These are phyloP conservation scores for Phragmites australis DNA, from an alignment of 176 grass and related monocot genomes.

Conservation along the genomic window DNA sequence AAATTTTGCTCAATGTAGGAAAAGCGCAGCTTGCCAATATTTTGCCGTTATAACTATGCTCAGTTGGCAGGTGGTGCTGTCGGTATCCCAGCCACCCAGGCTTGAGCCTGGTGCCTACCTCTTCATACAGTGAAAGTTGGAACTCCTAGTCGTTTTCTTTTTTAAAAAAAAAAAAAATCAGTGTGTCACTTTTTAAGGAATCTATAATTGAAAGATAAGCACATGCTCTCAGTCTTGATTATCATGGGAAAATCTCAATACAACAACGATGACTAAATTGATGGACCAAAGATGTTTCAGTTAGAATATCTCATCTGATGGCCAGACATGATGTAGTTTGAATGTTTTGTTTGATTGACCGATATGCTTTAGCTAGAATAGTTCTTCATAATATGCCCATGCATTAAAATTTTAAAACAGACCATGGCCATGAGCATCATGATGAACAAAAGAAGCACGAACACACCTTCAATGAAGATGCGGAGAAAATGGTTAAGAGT, in stretches of 20 bases:
- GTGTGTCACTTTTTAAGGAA: neutral
- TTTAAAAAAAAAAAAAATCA: neutral
- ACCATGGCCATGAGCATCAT: conserved; percentile 62
- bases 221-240: neutral
- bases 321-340: conserved; percentile 16
- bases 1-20: conserved; percentile 5
- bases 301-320: conserved; percentile 9
- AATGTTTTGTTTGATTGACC: conserved; percentile 3
- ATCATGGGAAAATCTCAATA: conserved; percentile 4
- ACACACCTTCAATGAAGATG: conserved; percentile 68
- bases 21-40: neutral
- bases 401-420: conserved; percentile 44
- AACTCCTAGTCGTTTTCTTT: neutral
- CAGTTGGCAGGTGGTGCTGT: neutral
- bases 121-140: neutral
- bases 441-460: conserved; percentile 76
- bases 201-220: conserved; percentile 20
- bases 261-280: neutral
- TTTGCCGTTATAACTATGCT: conserved; percentile 15
- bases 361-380: neutral
- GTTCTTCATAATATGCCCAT: conserved; percentile 38
- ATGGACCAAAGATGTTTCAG: neutral
- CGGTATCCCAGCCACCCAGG: neutral
- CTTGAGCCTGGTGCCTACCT: neutral
- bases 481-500: conserved; percentile 95